These are phyloP conservation scores for Ceriops decandra DNA, from an alignment of 345 rosid species.

Conservation along the genomic window DNA sequence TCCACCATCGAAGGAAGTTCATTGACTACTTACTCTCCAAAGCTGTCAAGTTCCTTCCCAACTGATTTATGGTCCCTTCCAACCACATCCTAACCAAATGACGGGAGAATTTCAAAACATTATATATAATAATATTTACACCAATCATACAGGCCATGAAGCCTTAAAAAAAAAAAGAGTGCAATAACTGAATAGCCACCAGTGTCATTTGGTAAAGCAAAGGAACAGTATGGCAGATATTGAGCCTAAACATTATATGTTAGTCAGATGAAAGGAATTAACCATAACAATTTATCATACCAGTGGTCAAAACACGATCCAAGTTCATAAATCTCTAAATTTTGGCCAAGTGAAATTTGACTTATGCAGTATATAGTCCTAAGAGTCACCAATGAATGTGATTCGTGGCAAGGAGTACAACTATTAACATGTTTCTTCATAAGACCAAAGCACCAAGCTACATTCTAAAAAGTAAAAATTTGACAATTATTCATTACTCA, in stretches of 20 bases:
- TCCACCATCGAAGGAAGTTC: slow-evolving; percentile 11
- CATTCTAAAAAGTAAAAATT: too few relatives aligned
- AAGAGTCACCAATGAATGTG: neutral
- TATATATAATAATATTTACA: neutral
- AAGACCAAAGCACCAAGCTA: too few relatives aligned
- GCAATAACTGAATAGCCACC: neutral
- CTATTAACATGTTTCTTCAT: too few relatives aligned
- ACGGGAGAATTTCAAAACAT: neutral
- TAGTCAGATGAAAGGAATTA: neutral
- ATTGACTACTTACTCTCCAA: slow-evolving; percentile 39
- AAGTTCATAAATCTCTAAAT: neutral
- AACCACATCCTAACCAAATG: slow-evolving; percentile 41
- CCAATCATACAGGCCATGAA: neutral
- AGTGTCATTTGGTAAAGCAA: neutral
- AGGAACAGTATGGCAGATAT: too few relatives aligned
- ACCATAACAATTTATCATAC: neutral
- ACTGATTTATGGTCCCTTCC: slow-evolving; percentile 28
- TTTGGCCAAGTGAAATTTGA: too few relatives aligned
- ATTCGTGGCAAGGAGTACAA: neutral
- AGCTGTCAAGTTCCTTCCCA: slow-evolving; percentile 18
- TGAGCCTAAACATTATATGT: neutral
- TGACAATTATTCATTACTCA: too few relatives aligned
- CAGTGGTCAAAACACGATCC: neutral
- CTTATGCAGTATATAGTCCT: neutral
- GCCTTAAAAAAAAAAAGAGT: neutral